Evolutionary conservation across 306 rosid species (phyloP), one percentile per base, ranked within the genome.

Genomic region (Cajanus cajan): DNA sequence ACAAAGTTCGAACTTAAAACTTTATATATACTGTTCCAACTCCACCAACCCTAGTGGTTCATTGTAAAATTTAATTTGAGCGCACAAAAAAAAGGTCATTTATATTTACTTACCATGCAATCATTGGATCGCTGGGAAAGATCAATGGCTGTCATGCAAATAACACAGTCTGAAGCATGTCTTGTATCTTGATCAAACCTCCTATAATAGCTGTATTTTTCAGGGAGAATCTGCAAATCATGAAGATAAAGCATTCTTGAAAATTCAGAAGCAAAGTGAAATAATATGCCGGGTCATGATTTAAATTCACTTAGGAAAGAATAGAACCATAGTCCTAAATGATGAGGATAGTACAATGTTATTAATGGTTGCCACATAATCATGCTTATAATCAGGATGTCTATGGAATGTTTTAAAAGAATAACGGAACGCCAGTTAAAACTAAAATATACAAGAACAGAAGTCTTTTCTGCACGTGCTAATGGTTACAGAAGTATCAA

Each of bases 141-240:
- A 79, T 94, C 96, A 70, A 94, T 87, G 84, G 88, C 76, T 8
- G 97, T 90, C 98, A 94, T 92, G 90, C 98, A 94, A 87, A 94
- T 94, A 68, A 94, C 98, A 82, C 98, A 94, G 61, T 94, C 98
- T 8, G 87, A 80, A 24, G 90, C 66, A 58, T 87, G 93, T 75
- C 84, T 83, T 28, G 86, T 55, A 14, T 82, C 77, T 69, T 83
- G 96, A 88, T 85, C 91, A 77, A 84, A 86, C 76, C 91, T 87
- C 83, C 97, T 86, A 78, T 71, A 83, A 80, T 94, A 94, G 90
- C 94, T 89, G 84, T 94, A 94, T 78, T 94, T 94, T 86, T 94
- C 98, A 6, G 98, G 98, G 24, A 94, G 89, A 86, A 94, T 89
- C 98, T 94, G 90, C 73, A 78, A 79, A 48, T 34, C 75, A 79